Evolutionary conservation across 2,329 filamentous ascomycete genomes (phyloP).

Genomic region (Atkinsonella texensis): DNA sequence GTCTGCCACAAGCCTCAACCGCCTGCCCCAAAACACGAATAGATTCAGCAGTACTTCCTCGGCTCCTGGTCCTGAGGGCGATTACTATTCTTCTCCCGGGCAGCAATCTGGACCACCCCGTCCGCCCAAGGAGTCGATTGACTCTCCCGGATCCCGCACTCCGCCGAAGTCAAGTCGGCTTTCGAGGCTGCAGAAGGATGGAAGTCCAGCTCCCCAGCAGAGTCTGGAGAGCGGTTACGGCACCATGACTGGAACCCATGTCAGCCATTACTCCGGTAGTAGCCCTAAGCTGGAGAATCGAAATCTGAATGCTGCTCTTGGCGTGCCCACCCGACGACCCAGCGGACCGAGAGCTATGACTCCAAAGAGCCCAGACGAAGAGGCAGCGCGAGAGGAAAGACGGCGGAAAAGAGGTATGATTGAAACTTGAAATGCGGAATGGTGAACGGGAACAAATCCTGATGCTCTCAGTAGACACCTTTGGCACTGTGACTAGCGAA

Average conservation of each 20-base stretch:
- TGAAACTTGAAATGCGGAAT: not conserved
- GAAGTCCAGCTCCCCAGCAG: slow-evolving; percentile 44
- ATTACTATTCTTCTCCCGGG: slow-evolving; percentile 35
- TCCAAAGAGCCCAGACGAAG: slow-evolving; percentile 38
- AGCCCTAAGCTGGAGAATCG: slow-evolving; percentile 46
- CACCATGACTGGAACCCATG: slow-evolving; percentile 32
- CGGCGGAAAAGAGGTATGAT: slow-evolving; percentile 45
- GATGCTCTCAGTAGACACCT: slow-evolving; percentile 7
- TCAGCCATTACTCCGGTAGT: slow-evolving; percentile 41
- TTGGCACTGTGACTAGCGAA: slow-evolving; percentile 21
- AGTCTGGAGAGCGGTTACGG: slow-evolving; percentile 43
- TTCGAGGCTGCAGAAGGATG: slow-evolving; percentile 37
- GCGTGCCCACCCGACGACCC: slow-evolving; percentile 39
- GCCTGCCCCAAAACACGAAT: slow-evolving; percentile 34
- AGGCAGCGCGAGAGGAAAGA: slow-evolving; percentile 33
- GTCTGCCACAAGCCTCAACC: slow-evolving; percentile 46
- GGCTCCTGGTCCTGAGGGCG: slow-evolving; percentile 20
- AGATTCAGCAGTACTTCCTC: slow-evolving; percentile 36
- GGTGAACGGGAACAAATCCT: not conserved
- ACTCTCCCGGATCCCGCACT: slow-evolving; percentile 26
- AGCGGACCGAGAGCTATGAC: slow-evolving; percentile 51
- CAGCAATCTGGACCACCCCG: slow-evolving; percentile 37
- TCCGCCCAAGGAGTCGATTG: slow-evolving; percentile 52
- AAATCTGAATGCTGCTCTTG: slow-evolving; percentile 42
- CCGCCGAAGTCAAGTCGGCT: slow-evolving; percentile 35